phyloP scores from a whole-genome alignment of 805 yeast genomes.

The Pichia nanzhaoensis region DNA sequence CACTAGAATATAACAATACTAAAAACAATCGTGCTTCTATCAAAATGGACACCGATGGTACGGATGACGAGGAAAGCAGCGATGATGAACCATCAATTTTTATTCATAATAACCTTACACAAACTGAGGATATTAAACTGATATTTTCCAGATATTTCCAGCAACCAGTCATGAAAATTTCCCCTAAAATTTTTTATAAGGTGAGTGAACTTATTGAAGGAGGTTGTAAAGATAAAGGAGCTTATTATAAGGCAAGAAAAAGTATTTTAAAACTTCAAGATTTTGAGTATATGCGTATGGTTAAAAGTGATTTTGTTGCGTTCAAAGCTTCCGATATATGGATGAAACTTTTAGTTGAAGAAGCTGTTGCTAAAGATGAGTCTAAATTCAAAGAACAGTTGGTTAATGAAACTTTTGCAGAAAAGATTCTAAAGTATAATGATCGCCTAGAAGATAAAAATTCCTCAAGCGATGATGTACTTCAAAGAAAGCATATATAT shows the following conservation, averaged over 20 bases:
- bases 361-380: constrained; percentile 9
- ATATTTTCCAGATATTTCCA: constrained; percentile 41
- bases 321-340: constrained; percentile 57
- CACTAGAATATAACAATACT: constrained; percentile 45
- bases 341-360: constrained; percentile 44
- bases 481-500: too few species aligned
- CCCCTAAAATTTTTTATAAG: constrained; percentile 23
- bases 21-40: neutral
- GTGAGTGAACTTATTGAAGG: constrained; percentile 34
- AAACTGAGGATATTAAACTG: constrained; percentile 45
- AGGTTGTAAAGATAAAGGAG: constrained; percentile 18
- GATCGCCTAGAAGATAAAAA: too few species aligned
- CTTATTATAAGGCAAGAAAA: constrained; percentile 50
- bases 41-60: constrained; percentile 7
- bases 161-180: constrained; percentile 27
- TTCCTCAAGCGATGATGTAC: neutral
- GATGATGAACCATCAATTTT: constrained; percentile 16
- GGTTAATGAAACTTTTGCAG: too few species aligned
- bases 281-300: constrained; percentile 44
- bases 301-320: constrained; percentile 44
- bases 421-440: too few species aligned
- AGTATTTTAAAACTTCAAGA: constrained; percentile 55
- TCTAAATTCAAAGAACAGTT: neutral
- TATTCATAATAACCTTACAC: constrained; percentile 29
- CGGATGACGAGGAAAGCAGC: constrained; percentile 25